These are phyloP conservation scores for Aureobasidium sp. DNA, from an alignment of 2,329 filamentous ascomycete genomes.

Conservation along the genomic window DNA sequence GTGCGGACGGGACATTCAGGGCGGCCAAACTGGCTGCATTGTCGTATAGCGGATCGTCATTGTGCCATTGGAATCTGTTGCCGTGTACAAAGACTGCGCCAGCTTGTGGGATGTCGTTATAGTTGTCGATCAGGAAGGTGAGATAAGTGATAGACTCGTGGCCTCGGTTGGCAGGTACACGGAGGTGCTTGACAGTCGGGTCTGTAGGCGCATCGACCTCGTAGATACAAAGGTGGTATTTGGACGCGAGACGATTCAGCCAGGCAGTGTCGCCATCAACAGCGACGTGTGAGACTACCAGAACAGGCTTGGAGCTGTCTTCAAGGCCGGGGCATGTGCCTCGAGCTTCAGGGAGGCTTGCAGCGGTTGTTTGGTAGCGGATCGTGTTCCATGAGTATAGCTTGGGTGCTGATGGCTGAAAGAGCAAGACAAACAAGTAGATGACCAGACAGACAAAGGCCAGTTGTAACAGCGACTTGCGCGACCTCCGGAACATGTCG, in stretches of 20 bases:
- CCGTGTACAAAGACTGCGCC: slow-evolving; percentile 53
- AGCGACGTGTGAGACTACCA: slow-evolving; percentile 36
- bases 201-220: slow-evolving; percentile 32
- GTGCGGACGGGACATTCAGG: slow-evolving; percentile 34
- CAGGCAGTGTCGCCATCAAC: slow-evolving; percentile 36
- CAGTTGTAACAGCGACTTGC: slow-evolving; percentile 30
- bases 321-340: slow-evolving; percentile 38
- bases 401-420: slow-evolving; percentile 27
- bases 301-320: slow-evolving; percentile 33
- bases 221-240: slow-evolving; percentile 42
- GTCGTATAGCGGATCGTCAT: slow-evolving; percentile 44
- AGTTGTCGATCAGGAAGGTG: slow-evolving; percentile 53
- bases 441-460: slow-evolving; percentile 29
- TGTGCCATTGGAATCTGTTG: slow-evolving; percentile 49
- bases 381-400: slow-evolving; percentile 38
- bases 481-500: slow-evolving; percentile 31
- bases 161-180: slow-evolving; percentile 44
- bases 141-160: slow-evolving; percentile 55
- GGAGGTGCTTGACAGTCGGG: slow-evolving; percentile 26
- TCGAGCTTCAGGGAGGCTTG: slow-evolving; percentile 26
- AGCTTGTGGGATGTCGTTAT: slow-evolving; percentile 46
- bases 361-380: slow-evolving; percentile 33
- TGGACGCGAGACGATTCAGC: slow-evolving; percentile 31
- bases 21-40: slow-evolving; percentile 33
- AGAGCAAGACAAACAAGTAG: slow-evolving; percentile 32